Base-by-base conservation (phyloP, 2,329 filamentous ascomycete species). In the Monilinia laxa region DNA sequence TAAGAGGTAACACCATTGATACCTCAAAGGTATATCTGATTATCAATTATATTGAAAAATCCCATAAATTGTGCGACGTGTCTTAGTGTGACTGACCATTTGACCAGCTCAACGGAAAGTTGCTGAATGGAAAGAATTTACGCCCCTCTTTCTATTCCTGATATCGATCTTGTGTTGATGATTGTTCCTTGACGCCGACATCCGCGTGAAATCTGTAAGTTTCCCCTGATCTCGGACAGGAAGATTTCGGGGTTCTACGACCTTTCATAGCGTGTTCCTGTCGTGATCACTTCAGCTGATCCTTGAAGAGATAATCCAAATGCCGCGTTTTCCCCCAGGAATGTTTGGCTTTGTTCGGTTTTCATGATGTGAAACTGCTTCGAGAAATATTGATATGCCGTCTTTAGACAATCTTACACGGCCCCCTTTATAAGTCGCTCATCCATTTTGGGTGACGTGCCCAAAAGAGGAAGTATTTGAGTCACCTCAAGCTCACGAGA, bases 61-160 rank as follows among this genome's bases (percentile, higher is more conserved):
- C 31, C 9, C 25, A 51, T 47, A 23, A 38, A 49, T 45, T 9
- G 64, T 65, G 38, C 16, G 18, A 40, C 45, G 20, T 53, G 47
- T 65, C 45, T 51, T 23, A 18, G 64, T 49, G 64, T 62, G 20
- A 52, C 64, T 45, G 20, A 52, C 45, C 38, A n/a, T 65, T 23
- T 51, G 35, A 31, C 47, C 55, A 65, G 64, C 55, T 45, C 57
- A 23, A 54, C 67, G 68, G 69, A 62, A 67, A 66, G 62, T 28
- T 69, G 59, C 64, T 55, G 52, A n/a, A 54, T 64, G 62, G 23
- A 42, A 40, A 20, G 47, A 45, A 25, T 25, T 42, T 40, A 47
- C 11, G 23, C 35, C 18, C 25, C 25, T 45, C 31, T 28, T 38
- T 59, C 31, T 65, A 49, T 40, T 51, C 55, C 40, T 65, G 54